phyloP scores from a whole-genome alignment of 2,329 filamentous ascomycete genomes.

The Pezicula carpinea region DNA sequence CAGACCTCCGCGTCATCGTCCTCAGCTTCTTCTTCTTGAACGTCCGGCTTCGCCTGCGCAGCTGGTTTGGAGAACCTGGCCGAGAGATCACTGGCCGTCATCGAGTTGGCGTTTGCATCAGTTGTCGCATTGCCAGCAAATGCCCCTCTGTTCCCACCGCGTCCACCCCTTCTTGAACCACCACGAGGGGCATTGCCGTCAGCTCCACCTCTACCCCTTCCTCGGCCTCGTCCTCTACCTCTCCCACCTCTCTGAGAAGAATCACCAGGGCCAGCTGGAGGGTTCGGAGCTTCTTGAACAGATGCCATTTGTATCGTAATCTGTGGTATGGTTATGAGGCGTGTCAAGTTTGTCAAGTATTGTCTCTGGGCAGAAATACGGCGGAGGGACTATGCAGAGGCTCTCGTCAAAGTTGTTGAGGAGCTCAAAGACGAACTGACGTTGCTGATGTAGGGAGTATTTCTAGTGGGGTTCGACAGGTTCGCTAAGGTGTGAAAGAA shows the following conservation, averaged over 20 bases:
- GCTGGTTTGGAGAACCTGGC: conserved; percentile 9
- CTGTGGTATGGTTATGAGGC: background rate
- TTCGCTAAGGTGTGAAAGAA: background rate
- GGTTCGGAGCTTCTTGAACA: conserved; percentile 4
- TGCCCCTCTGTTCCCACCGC: conserved; percentile 14
- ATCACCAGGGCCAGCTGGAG: conserved; percentile 25
- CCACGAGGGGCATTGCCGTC: conserved; percentile 4
- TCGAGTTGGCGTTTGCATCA: conserved; percentile 5
- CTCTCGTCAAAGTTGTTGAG: too few species aligned
- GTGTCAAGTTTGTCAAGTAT: background rate
- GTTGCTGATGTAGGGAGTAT: too few species aligned
- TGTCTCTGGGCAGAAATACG: too few species aligned
- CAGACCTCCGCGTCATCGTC: conserved; percentile 75
- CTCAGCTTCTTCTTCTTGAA: conserved; percentile 31
- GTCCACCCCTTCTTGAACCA: conserved; percentile 9
- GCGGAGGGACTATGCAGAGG: too few species aligned
- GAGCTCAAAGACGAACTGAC: too few species aligned
- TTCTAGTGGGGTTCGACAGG: background rate
- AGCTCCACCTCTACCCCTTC: conserved; percentile 18
- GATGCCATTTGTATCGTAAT: background rate
- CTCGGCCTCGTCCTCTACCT: conserved; percentile 33
- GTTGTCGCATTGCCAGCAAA: conserved; percentile 2
- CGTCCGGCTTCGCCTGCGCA: conserved; percentile 13
- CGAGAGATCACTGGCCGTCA: conserved; percentile 14
- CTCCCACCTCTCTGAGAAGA: conserved; percentile 31